Conservation (phyloP, 306 rosid species). For the Senna siamea region DNA sequence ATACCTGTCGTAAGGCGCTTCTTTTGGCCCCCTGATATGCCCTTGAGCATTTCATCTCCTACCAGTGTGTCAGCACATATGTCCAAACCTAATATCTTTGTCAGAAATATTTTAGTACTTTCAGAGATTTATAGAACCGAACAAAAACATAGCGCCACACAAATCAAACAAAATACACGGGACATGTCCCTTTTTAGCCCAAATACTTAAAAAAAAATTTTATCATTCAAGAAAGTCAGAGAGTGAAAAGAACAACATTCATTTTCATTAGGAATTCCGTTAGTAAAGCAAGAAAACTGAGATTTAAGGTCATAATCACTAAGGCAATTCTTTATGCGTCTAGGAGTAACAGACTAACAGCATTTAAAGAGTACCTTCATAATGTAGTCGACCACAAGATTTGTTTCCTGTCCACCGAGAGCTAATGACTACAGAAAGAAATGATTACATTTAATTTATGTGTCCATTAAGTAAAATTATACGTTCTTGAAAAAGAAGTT, state of each 20-base stretch:
- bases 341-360: conserved; percentile 29
- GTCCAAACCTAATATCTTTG: conserved; percentile 99
- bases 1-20: conserved; percentile 98
- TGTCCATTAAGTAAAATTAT: conserved; percentile 31
- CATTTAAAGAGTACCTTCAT: conserved; percentile 79
- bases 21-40: conserved; percentile 98
- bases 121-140: conserved; percentile 29
- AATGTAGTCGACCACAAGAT: conserved; percentile 87
- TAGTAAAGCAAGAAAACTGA: conserved; percentile 10
- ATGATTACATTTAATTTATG: conserved; percentile 22
- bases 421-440: conserved; percentile 76
- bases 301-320: conserved; percentile 20
- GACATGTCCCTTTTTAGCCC: too few relatives aligned
- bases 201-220: too few relatives aligned
- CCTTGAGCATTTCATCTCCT: conserved; percentile 99
- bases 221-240: conserved; percentile 1
- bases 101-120: conserved; percentile 63
- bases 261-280: conserved; percentile 14
- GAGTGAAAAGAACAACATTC: conserved; percentile 4
- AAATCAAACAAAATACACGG: conserved; percentile 7
- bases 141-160: conserved; percentile 17
- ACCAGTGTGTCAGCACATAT: conserved; percentile 96
- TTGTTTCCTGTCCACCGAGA: conserved; percentile 87
- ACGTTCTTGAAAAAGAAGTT: not conserved
- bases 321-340: conserved; percentile 14